Evolutionary conservation across 495 filamentous ascomycete genomes (phyloP), one percentile per base, ranked within the genome.

Genomic region (Aspergillus asperescens): DNA sequence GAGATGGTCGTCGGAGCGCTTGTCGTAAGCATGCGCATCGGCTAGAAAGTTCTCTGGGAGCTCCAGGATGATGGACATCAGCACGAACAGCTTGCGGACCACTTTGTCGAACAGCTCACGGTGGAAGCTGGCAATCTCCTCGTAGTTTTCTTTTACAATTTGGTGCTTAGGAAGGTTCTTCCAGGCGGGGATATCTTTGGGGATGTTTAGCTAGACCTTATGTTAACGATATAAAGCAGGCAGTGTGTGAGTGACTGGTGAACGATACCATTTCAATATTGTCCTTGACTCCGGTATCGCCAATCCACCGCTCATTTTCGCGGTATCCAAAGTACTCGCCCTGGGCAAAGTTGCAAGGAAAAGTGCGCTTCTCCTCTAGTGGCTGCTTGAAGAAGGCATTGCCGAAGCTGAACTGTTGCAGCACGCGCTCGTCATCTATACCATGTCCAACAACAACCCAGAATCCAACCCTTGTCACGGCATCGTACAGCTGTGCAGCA

Each of bases 401-500:
- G 0, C 69, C 70, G 24, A 73, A 49, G 44, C 61, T 68, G 38
- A 70, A 72, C 27, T 73, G 70, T 12, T 65, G 67, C 7, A 69
- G 62, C 1, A 72, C 64, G 16, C 58, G 65, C 15, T 70, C 67
- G 24, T 73, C 69, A 28, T 57, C 55, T 3, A 73, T 48, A 23
- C 70, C 70, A 43, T 64, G 58, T 24, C 60, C 62, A 27, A 62
- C 57, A 1, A 68, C 65, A 4, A 63, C 60, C 60, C 62, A 67
- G 32, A 67, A 67, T 0, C 75, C 76, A 41, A 78, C 71, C n/a
- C 73, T 59, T 4, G 74, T 71, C 6, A 80, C 74, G 0, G 80
- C 80, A 47, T 81, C 71, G 42, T 78, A 67, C 2, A 83, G 67
- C 55, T 81, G 77, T 22, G 70, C 67, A 5, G 77, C 79, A 4